Conservation (phyloP, 1,139 yeast species). For the Geotrichum macrosporum region DNA sequence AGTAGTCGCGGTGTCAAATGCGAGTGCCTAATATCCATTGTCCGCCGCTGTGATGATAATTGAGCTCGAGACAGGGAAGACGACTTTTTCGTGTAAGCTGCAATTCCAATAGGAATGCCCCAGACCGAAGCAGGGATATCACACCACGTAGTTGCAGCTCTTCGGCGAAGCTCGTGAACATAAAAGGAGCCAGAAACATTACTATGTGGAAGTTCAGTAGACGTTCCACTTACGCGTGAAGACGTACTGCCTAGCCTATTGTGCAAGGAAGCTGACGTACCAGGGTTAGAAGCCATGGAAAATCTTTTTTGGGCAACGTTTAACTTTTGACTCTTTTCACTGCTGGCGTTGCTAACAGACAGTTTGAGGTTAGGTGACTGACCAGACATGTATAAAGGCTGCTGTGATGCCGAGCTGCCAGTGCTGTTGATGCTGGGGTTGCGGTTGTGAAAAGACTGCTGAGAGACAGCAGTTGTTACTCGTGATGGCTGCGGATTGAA, state of each 20-base stretch:
- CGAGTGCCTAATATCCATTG: conserved; percentile 54
- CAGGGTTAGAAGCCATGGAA: neutral
- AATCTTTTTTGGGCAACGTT: conserved; percentile 1
- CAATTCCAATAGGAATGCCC: conserved; percentile 63
- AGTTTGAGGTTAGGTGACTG: neutral
- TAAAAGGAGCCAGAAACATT: conserved; percentile 44
- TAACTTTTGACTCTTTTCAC: neutral
- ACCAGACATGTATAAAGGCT: neutral
- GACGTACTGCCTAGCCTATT: conserved; percentile 16
- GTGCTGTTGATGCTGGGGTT: conserved; percentile 5
- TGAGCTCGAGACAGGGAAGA: neutral
- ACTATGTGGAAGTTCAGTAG: conserved; percentile 17
- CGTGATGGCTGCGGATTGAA: conserved; percentile 1
- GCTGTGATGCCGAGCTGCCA: conserved; percentile 1
- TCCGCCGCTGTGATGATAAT: conserved; percentile 5
- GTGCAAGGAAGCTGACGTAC: conserved; percentile 7
- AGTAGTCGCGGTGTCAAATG: conserved; percentile 66
- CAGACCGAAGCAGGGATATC: conserved; percentile 54
- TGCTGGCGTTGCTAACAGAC: neutral
- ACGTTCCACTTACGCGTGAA: conserved; percentile 14
- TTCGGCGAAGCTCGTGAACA: conserved; percentile 50
- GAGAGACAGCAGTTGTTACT: conserved; percentile 3
- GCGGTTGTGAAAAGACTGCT: conserved; percentile 1
- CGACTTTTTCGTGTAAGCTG: conserved; percentile 34
- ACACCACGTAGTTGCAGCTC: conserved; percentile 49